Percentiles rank a stretch among this genome's conserved stretches.
Evolutionary conservation across 352 stramenopile genomes (phyloP).

Genomic region (Phytophthora nicotianae): DNA sequence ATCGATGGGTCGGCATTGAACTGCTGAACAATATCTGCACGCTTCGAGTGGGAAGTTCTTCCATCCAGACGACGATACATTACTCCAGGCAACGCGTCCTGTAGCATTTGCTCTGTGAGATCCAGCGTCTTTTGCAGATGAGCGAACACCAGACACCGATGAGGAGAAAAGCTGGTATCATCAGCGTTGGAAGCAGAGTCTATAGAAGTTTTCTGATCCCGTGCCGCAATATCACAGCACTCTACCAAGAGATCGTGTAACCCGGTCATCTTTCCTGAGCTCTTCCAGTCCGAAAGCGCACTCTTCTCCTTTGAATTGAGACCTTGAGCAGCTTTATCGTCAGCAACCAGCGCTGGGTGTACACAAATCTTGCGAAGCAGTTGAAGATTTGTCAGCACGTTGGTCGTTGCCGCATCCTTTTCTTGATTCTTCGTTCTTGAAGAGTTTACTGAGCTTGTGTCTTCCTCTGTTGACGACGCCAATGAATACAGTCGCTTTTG

Average conservation of each 20-base stretch:
- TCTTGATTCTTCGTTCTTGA: background rate
- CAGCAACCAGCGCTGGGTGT: slow-evolving; percentile 89
- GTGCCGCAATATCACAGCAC: slow-evolving; percentile 51
- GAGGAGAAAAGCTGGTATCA: slow-evolving; percentile 39
- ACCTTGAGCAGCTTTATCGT: slow-evolving; percentile 25
- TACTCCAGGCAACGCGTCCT: slow-evolving; percentile 60
- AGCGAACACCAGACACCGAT: slow-evolving; percentile 97
- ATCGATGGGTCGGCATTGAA: slow-evolving; percentile 95
- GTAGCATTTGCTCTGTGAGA: slow-evolving; percentile 91
- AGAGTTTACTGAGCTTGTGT: slow-evolving; percentile 4
- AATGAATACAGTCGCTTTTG: slow-evolving; percentile 89
- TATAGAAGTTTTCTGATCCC: slow-evolving; percentile 24
- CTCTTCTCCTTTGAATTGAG: slow-evolving; percentile 39
- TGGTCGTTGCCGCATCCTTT: slow-evolving; percentile 15
- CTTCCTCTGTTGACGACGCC: slow-evolving; percentile 34
- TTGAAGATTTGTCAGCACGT: slow-evolving; percentile 69
- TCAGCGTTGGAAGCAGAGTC: slow-evolving; percentile 16
- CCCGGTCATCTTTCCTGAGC: slow-evolving; percentile 92
- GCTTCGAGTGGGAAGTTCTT: slow-evolving; percentile 67
- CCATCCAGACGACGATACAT: slow-evolving; percentile 94
- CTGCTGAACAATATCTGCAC: slow-evolving; percentile 81
- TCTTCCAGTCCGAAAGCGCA: slow-evolving; percentile 55
- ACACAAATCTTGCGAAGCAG: slow-evolving; percentile 94
- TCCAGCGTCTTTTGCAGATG: slow-evolving; percentile 95
- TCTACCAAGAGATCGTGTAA: slow-evolving; percentile 81